These are phyloP conservation scores for Globisporangium yorkense DNA, from an alignment of 352 stramenopile genomes.

Conservation along the genomic window DNA sequence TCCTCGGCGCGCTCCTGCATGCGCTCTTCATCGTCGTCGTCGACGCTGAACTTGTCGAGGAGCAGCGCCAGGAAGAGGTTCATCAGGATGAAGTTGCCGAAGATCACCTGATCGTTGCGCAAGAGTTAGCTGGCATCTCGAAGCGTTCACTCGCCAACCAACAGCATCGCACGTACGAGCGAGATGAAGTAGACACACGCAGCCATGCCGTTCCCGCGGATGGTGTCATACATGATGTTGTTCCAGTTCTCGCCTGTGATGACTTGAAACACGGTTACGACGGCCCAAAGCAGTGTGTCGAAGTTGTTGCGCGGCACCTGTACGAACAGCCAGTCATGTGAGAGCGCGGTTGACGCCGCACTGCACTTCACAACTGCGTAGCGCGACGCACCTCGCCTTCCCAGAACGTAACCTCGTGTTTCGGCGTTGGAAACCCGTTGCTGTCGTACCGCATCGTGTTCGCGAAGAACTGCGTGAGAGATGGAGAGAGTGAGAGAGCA, in stretches of 20 bases:
- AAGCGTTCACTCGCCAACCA: not conserved
- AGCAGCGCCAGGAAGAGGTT: conserved; percentile 94
- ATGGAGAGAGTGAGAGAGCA: not conserved
- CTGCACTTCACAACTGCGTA: not conserved
- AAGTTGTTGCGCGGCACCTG: conserved; percentile 84
- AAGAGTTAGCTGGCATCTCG: not conserved
- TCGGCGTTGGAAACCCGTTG: conserved; percentile 52
- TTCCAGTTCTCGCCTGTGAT: conserved; percentile 96
- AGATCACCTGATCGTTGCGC: conserved; percentile 45
- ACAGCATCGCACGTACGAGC: conserved; percentile 31
- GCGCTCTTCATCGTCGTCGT: conserved; percentile 47
- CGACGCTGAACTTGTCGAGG: conserved; percentile 84
- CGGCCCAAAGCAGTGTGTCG: conserved; percentile 75
- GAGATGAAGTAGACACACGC: conserved; percentile 85
- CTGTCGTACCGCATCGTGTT: conserved; percentile 92
- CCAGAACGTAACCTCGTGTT: conserved; percentile 51
- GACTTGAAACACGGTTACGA: conserved; percentile 90
- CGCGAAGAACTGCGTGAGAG: conserved; percentile 82
- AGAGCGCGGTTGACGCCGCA: not conserved
- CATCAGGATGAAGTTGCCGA: conserved; percentile 91
- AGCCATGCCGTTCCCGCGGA: conserved; percentile 63
- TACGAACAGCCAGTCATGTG: not conserved
- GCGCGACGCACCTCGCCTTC: conserved; percentile 31
- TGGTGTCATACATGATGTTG: conserved; percentile 91
- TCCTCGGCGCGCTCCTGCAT: conserved; percentile 42